phyloP scores from a whole-genome alignment of 768 basidiomycete genomes.

The Guyanaporus albipodus region DNA sequence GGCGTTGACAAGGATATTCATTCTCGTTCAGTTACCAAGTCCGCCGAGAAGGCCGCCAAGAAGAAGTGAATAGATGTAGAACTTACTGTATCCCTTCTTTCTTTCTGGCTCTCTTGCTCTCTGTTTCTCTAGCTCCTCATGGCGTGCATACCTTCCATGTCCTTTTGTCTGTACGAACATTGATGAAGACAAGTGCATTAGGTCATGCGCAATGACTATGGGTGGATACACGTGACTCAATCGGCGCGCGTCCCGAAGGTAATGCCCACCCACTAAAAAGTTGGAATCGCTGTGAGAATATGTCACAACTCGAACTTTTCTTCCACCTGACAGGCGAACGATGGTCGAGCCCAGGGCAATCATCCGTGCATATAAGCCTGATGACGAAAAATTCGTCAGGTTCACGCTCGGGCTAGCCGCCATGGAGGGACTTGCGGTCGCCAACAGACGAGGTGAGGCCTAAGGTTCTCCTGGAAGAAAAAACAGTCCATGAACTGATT shows the following conservation, averaged over 20 bases:
- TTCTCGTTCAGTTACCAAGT: constrained; percentile 70
- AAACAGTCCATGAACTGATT: neutral
- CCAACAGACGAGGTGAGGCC: constrained; percentile 56
- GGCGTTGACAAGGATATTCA: constrained; percentile 7
- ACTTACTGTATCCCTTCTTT: constrained; percentile 56
- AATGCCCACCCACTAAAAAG: too few species aligned
- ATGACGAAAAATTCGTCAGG: constrained; percentile 57
- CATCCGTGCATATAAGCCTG: constrained; percentile 49
- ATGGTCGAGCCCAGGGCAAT: constrained; percentile 43
- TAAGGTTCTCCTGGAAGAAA: neutral
- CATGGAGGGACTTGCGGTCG: constrained; percentile 64
- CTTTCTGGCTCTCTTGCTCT: constrained; percentile 42
- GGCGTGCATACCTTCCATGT: constrained; percentile 35
- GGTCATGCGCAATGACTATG: constrained; percentile 12
- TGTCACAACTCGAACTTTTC: neutral
- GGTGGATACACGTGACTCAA: neutral
- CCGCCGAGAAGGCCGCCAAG: constrained; percentile 94
- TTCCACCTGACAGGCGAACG: neutral
- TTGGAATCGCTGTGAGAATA: too few species aligned
- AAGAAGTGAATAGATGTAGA: constrained; percentile 91
- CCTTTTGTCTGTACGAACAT: constrained; percentile 46
- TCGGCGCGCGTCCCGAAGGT: too few species aligned
- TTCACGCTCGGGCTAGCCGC: constrained; percentile 63
- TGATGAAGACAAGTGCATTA: constrained; percentile 36
- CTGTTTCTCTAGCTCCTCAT: constrained; percentile 31